Base-by-base conservation (phyloP, 495 filamentous ascomycete genomes). In the Articulospora tetracladia region DNA sequence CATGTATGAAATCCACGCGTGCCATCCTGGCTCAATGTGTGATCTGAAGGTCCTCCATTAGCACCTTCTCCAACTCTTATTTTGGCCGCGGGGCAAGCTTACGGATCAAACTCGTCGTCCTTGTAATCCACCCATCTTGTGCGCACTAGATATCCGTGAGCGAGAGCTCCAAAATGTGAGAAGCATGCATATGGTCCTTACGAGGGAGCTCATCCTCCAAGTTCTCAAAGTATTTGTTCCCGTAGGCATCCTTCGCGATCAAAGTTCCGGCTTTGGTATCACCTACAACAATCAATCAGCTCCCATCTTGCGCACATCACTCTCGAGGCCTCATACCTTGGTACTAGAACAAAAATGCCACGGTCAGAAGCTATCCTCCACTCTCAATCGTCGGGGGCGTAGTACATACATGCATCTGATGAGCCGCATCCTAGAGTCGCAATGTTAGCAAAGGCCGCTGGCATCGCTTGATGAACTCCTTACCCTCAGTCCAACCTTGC, bases 51-150 rank as follows among this genome's bases (percentile, higher is more conserved):
- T 26, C 47, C 15, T n/a, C 20, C 24, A 22, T 66, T 47, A 65
- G 63, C 25, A 53, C 28, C 12, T 10, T 44, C 19, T n/a, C 24
- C n/a, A 20, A 24, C 23, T 27, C 23, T 24, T 28, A 19, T 17
- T 1, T 23, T 13, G 44, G 1, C 22, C 36, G 28, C 7, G 17
- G 12, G 48, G 46, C 11, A 17, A n/a, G 66, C 83, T 61, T 81
- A 93, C 81, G 94, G 77, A 66, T 97, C 90, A 68, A 79, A 93
- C 80, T 97, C 91, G 61, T 87, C 77, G 68, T 88, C 80, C 77
- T 89, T 92, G 81, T 93, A 98, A 75, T 98, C 94, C 51, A 98
- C 90, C 94, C 95, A 98, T 82, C 95, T 85, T 67, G 94, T 98
- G 58, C 95, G 87, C 67, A 98, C 93, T 98, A 63, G 26, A 36